Evolutionary conservation across 1,284 basidiomycete species (phyloP).

Genomic region (Leccinum solheimii): DNA sequence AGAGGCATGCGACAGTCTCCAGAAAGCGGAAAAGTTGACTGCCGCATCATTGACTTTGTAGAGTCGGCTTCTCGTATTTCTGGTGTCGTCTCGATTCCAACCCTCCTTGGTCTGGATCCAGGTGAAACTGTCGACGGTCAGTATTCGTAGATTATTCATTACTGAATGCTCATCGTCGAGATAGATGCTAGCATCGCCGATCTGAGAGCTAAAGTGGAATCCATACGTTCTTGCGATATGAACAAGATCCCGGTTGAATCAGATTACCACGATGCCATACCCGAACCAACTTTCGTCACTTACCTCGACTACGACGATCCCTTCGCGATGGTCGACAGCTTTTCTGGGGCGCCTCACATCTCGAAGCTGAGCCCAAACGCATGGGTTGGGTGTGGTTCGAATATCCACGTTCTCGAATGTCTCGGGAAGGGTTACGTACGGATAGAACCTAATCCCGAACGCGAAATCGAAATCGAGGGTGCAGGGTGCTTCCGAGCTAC

Average conservation of each 20-base stretch:
- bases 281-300: slow-evolving; percentile 65
- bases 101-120: slow-evolving; percentile 86
- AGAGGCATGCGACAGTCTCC: slow-evolving; percentile 89
- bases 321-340: slow-evolving; percentile 57
- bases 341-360: slow-evolving; percentile 56
- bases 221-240: slow-evolving; percentile 20
- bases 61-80: slow-evolving; percentile 71
- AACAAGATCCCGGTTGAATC: slow-evolving; percentile 13
- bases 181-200: slow-evolving; percentile 54
- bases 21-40: slow-evolving; percentile 80
- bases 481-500: slow-evolving; percentile 46
- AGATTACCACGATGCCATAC: slow-evolving; percentile 40
- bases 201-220: slow-evolving; percentile 44
- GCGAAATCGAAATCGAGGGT: slow-evolving; percentile 37
- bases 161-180: slow-evolving; percentile 6
- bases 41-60: slow-evolving; percentile 90
- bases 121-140: slow-evolving; percentile 64
- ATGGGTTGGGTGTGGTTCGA: slow-evolving; percentile 84
- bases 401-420: slow-evolving; percentile 78
- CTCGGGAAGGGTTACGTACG: slow-evolving; percentile 75
- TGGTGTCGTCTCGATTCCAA: slow-evolving; percentile 81
- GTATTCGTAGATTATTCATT: slow-evolving; percentile 11
- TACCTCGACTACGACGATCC: slow-evolving; percentile 85
- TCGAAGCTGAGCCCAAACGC: slow-evolving; percentile 51
- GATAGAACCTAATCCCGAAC: slow-evolving; percentile 51